Evolutionary conservation across 179 eudicot genomes (phyloP), one percentile per base, ranked within the genome.

Genomic region (Vitellaria paradoxa): DNA sequence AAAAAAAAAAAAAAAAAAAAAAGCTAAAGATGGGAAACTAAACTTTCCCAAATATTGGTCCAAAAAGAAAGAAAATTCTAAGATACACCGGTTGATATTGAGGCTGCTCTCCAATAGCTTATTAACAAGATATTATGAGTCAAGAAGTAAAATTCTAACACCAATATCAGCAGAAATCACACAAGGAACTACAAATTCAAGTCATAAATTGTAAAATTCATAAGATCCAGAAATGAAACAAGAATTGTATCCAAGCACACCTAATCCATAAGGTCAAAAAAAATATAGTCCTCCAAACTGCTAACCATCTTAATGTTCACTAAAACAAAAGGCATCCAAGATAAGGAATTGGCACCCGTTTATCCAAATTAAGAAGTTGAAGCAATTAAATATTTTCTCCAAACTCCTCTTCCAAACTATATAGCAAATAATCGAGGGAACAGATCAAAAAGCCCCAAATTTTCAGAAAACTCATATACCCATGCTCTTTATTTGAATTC

Each of bases 191-290:
- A 8, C 9, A 50, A 50, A 50, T 50, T 7, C 12, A 12, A 50
- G 53, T 7, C 10, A 50, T 7, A 50, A 50, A 50, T 7, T 7
- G 55, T 50, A 2, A 50, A 50, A 50, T 50, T 7, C 9, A 50
- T 50, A 50, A 71, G 14, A 62, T 26, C 63, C 23, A 26, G 74
- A 24, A 53, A 71, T 8, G 49, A 70, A 52, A 52, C 45, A 70
- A 21, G 40, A 68, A 45, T 11, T 3, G 52, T 40, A 14, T 50
- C 17, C 59, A 5, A 46, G 55, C 20, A 69, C 23, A 60, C 24
- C 18, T 55, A 12, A 55, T 11, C 59, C 18, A 14, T 30, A 30
- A 5, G 1, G 24, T 7, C 21, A 59, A 18, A 23, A 70, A 69
- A 18, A 47, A 13, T 49, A 47, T 37, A 21, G 42, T 24, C 14